Evolutionary conservation across 257 asterid species (phyloP).

Genomic region (Ajuga chamaepitys): DNA sequence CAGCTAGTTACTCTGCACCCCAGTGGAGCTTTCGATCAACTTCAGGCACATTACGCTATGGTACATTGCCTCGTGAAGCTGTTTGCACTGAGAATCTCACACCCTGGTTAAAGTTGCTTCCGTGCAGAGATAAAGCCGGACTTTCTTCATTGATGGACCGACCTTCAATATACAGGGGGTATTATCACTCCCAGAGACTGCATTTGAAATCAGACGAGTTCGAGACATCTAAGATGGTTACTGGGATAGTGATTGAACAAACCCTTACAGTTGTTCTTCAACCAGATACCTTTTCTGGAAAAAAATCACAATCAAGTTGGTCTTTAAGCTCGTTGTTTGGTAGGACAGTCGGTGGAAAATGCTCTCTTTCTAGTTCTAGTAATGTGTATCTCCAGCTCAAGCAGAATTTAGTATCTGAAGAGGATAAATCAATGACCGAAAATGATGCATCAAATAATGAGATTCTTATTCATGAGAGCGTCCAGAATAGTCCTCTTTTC

Average conservation of each 20-base stretch:
- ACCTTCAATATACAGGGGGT: slow-evolving; percentile 76
- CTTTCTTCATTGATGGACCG: slow-evolving; percentile 86
- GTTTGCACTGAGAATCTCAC: slow-evolving; percentile 99
- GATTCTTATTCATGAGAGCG: slow-evolving; percentile 15
- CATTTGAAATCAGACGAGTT: slow-evolving; percentile 67
- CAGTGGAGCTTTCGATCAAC: slow-evolving; percentile 60
- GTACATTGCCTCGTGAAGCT: slow-evolving; percentile 98
- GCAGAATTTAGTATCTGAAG: slow-evolving; percentile 50
- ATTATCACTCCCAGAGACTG: slow-evolving; percentile 85
- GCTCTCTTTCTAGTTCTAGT: slow-evolving; percentile 69
- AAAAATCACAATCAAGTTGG: slow-evolving; percentile 68
- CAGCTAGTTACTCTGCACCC: slow-evolving; percentile 77
- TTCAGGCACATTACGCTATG: slow-evolving; percentile 66
- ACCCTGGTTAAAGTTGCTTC: slow-evolving; percentile 99
- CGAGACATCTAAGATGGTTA: slow-evolving; percentile 26
- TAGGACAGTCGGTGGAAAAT: slow-evolving; percentile 58
- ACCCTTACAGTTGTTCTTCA: slow-evolving; percentile 87
- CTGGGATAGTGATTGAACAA: slow-evolving; percentile 78
- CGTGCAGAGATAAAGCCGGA: slow-evolving; percentile 95
- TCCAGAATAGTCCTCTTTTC: slow-evolving; percentile 35
- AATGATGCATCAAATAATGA: slow-evolving; percentile 25
- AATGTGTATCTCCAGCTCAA: slow-evolving; percentile 74
- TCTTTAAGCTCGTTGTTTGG: slow-evolving; percentile 86
- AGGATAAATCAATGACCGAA: slow-evolving; percentile 20
- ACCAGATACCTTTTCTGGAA: slow-evolving; percentile 42